phyloP scores from a whole-genome alignment of 2,329 filamentous ascomycete species.

The Blastomyces emzantsi region DNA sequence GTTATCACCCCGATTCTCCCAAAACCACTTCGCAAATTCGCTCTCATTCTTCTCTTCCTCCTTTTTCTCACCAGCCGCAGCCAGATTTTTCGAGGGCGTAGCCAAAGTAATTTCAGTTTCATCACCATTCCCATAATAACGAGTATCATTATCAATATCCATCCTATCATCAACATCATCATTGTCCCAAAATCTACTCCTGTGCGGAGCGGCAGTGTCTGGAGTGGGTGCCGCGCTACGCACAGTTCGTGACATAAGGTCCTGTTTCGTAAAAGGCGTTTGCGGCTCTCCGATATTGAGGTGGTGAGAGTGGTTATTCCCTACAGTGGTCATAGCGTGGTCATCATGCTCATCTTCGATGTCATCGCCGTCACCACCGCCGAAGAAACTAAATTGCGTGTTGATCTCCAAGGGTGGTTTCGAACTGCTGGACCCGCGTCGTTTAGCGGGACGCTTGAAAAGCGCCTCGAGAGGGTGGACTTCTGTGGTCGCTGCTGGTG shows the following conservation, averaged over 20 bases:
- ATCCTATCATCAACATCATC: slow-evolving; percentile 14
- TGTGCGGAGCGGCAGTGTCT: slow-evolving; percentile 69
- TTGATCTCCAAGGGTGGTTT: slow-evolving; percentile 36
- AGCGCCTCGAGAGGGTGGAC: slow-evolving; percentile 86
- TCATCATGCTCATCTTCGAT: slow-evolving; percentile 40
- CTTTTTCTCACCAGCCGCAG: slow-evolving; percentile 10
- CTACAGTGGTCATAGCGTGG: slow-evolving; percentile 9
- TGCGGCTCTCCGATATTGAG: slow-evolving; percentile 45
- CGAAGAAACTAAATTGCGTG: slow-evolving; percentile 73
- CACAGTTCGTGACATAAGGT: slow-evolving; percentile 57
- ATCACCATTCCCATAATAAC: slow-evolving; percentile 9
- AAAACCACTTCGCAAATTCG: slow-evolving; percentile 56
- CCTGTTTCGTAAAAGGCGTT: slow-evolving; percentile 74
- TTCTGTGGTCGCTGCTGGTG: slow-evolving; percentile 37
- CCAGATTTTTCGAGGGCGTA: slow-evolving; percentile 13
- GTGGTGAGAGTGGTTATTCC: background rate
- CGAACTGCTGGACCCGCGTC: slow-evolving; percentile 17
- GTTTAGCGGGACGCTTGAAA: slow-evolving; percentile 64
- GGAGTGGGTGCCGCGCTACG: slow-evolving; percentile 90
- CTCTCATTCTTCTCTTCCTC: slow-evolving; percentile 37
- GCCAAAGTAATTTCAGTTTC: slow-evolving; percentile 21
- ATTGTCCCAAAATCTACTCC: slow-evolving; percentile 25
- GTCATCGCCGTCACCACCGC: slow-evolving; percentile 40
- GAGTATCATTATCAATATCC: slow-evolving; percentile 12
- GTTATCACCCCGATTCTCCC: slow-evolving; percentile 43